Percentiles rank a stretch among this genome's conserved stretches.
These are phyloP conservation scores for Dalbergia cultrata DNA, from an alignment of 306 rosid genomes.

Conservation along the genomic window DNA sequence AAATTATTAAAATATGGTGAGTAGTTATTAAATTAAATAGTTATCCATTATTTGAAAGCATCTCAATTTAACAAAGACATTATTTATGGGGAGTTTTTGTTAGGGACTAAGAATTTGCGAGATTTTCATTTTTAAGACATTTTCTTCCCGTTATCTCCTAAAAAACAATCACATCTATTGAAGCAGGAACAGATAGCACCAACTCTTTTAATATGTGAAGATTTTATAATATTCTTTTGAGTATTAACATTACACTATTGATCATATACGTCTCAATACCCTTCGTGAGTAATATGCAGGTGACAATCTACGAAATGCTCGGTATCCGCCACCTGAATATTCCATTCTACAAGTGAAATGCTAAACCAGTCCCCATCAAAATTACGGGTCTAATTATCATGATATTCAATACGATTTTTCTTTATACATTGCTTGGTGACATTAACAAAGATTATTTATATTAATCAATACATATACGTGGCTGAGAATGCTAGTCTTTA, in stretches of 20 bases:
- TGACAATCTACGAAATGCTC: background rate
- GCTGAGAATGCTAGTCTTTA: conserved; percentile 16
- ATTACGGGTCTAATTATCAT: background rate
- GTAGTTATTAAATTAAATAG: no score
- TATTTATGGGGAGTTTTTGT: background rate
- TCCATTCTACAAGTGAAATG: background rate
- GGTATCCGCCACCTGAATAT: background rate
- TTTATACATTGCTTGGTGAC: background rate
- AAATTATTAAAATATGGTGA: no score
- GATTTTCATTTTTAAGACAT: background rate
- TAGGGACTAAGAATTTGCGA: background rate
- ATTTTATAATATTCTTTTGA: background rate
- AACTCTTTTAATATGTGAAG: background rate
- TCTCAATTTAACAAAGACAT: no score
- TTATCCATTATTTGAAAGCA: no score
- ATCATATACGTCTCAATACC: background rate
- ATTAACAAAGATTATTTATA: conserved; percentile 7
- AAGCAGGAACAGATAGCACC: background rate
- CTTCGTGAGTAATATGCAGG: background rate
- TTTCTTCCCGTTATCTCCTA: background rate
- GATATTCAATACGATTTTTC: background rate
- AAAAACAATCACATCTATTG: background rate
- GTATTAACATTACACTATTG: background rate
- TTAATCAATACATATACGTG: conserved; percentile 12
- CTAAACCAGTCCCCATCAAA: conserved; percentile 27